phyloP scores from a whole-genome alignment of 2,329 filamentous ascomycete genomes.

The Sporothrix dimorphospora region DNA sequence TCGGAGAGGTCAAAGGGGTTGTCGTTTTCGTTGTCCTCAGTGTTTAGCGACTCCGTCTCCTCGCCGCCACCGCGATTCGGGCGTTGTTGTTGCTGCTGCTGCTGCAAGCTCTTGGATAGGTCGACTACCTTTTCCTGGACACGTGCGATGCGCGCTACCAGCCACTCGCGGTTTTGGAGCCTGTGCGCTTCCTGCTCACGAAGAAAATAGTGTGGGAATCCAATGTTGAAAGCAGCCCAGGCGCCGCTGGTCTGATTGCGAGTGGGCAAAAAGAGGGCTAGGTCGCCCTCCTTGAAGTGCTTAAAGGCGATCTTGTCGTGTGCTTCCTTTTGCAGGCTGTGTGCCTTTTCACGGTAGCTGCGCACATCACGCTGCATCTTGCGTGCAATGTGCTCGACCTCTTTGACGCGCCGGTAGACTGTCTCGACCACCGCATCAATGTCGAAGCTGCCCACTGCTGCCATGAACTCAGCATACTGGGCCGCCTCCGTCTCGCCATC shows the following conservation, averaged over 20 bases:
- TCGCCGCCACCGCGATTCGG: constrained; percentile 30
- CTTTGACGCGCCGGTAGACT: constrained; percentile 85
- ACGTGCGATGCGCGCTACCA: constrained; percentile 90
- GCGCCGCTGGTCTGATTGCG: constrained; percentile 91
- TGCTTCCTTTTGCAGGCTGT: constrained; percentile 77
- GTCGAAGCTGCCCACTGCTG: constrained; percentile 76
- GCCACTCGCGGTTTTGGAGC: constrained; percentile 84
- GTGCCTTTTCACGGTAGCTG: constrained; percentile 83
- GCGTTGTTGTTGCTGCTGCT: constrained; percentile 40
- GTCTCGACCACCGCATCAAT: constrained; percentile 82
- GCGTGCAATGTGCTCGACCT: constrained; percentile 88
- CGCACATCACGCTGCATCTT: constrained; percentile 92
- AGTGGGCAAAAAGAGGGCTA: constrained; percentile 91
- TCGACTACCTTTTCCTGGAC: constrained; percentile 94
- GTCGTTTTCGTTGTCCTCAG: constrained; percentile 76
- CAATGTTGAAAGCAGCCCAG: constrained; percentile 98
- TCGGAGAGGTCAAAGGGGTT: constrained; percentile 97
- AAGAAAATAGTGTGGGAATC: constrained; percentile 95
- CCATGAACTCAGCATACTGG: constrained; percentile 75
- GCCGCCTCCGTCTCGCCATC: constrained; percentile 68
- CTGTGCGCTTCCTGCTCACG: constrained; percentile 90
- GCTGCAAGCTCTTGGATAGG: constrained; percentile 73
- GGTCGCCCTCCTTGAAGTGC: constrained; percentile 93
- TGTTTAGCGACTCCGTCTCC: constrained; percentile 42
- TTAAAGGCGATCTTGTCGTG: constrained; percentile 96